Conservation (phyloP, 495 filamentous ascomycete genomes). For the Daldinia concentrica region DNA sequence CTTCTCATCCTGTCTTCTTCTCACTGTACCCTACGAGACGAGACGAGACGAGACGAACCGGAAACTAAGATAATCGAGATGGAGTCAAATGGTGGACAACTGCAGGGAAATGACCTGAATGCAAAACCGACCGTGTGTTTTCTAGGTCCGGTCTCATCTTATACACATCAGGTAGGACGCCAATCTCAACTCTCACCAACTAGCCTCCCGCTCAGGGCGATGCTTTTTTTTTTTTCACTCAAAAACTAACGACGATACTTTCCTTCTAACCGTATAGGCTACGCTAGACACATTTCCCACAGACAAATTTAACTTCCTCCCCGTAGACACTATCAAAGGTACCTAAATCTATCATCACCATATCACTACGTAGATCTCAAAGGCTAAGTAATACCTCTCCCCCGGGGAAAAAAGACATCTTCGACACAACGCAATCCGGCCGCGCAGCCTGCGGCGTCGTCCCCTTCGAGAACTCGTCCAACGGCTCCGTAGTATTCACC, state of each 20-base stretch:
- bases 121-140: conserved; percentile 69
- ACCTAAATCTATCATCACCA: not conserved
- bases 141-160: conserved; percentile 84
- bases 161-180: conserved; percentile 84
- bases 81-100: conserved; percentile 18
- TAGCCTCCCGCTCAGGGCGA: not conserved
- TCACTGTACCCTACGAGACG: not conserved
- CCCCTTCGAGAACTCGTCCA: conserved; percentile 95
- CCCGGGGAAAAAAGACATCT: conserved; percentile 69
- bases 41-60: too few species aligned
- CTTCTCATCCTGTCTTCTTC: not conserved
- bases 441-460: conserved; percentile 77
- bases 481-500: conserved; percentile 88
- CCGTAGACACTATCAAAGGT: conserved; percentile 72
- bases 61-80: conserved; percentile 9
- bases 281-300: conserved; percentile 69
- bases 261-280: conserved; percentile 58
- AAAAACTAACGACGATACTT: conserved; percentile 8
- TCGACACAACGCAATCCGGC: conserved; percentile 75
- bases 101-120: not conserved
- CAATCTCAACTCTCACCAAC: not conserved
- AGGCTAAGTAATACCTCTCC: not conserved
- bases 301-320: conserved; percentile 62
- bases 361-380: not conserved
- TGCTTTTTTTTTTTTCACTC: not conserved